Base-by-base conservation (phyloP, 139 green algal genomes). In the Volvox reticuliferus region DNA sequence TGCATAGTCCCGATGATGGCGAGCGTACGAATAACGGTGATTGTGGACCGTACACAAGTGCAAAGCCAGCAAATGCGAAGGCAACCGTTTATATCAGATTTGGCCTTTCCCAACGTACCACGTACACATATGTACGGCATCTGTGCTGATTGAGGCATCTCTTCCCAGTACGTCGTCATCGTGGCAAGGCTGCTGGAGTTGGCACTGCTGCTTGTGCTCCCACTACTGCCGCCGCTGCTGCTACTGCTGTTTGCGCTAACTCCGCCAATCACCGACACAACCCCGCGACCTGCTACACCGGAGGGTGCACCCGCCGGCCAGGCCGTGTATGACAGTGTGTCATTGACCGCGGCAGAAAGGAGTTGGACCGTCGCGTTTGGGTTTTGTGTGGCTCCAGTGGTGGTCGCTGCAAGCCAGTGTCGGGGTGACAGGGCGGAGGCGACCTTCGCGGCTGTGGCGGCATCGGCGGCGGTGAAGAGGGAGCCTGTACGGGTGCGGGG, bases 81-180 rank as follows among this genome's bases (percentile, higher is more conserved):
- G 44, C 44, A 55, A 9, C 9, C 9, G 5, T 55, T 55, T 9
- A 55, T 9, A 55, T 55, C 44, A 9, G 44, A 55, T 9, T 9
- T 14, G 9, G 9, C 44, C 44, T 9, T n/a, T 55, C 44, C 19
- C 13, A 14, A 32, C 80, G 12, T 20, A 86, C 80, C 50, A 73
- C 55, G 50, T 61, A 68, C 55, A 30, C 80, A 86, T n/a, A 86
- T 55, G 55, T 86, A 86, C 21, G 44, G 44, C 78, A 68, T 65
- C 18, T 65, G 13, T 35, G 3, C 76, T 16, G 32, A 61, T 30
- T 30, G 76, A 35, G 76, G 24, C 12, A 30, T 30, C 76, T 82
- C 76, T 30, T 63, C 76, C 76, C 76, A 82, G 26, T 35, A 24
- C 21, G 21, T 73, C 24, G 65, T 20, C 32, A 30, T 73, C 65